A percentile compares a stretch with the other conserved stretches of the same genome.
phyloP scores from a whole-genome alignment of 2,329 filamentous ascomycete species.

The Apiospora aurea region DNA sequence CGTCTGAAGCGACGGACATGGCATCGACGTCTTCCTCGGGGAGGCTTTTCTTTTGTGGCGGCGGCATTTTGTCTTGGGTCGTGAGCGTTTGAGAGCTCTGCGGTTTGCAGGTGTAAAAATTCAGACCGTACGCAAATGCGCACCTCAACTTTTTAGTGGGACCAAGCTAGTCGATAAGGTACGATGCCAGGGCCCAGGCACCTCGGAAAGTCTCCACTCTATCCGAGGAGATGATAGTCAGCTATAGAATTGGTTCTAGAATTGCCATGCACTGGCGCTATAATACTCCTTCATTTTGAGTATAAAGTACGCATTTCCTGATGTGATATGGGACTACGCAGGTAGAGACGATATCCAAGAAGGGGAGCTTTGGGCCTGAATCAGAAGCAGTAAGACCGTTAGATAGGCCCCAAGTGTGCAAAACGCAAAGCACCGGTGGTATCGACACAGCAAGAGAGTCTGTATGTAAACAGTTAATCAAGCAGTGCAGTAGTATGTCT shows the following conservation, averaged over 20 bases:
- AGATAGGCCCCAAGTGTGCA: too few relatives aligned
- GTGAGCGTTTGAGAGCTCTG: background rate
- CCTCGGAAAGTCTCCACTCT: background rate
- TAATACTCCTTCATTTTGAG: background rate
- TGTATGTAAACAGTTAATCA: background rate
- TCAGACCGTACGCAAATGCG: slow-evolving; percentile 5
- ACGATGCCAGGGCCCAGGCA: slow-evolving; percentile 4
- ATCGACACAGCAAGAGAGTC: background rate
- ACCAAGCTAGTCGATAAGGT: slow-evolving; percentile 1
- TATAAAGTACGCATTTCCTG: background rate
- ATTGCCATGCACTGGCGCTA: background rate
- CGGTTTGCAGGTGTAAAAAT: slow-evolving; percentile 13
- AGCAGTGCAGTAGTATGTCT: background rate
- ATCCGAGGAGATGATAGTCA: background rate
- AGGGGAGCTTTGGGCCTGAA: too few relatives aligned
- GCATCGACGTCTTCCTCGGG: slow-evolving; percentile 13
- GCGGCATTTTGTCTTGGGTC: slow-evolving; percentile 21
- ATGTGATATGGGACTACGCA: too few relatives aligned
- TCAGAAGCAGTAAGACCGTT: background rate
- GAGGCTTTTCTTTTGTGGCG: slow-evolving; percentile 17
- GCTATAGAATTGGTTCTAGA: background rate
- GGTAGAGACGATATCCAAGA: too few relatives aligned
- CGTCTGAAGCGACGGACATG: slow-evolving; percentile 15
- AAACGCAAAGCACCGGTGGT: background rate
- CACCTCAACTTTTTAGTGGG: slow-evolving; percentile 23